phyloP scores from a whole-genome alignment of 2,329 filamentous ascomycete genomes.

The Tolypocladium cylindrosporum region DNA sequence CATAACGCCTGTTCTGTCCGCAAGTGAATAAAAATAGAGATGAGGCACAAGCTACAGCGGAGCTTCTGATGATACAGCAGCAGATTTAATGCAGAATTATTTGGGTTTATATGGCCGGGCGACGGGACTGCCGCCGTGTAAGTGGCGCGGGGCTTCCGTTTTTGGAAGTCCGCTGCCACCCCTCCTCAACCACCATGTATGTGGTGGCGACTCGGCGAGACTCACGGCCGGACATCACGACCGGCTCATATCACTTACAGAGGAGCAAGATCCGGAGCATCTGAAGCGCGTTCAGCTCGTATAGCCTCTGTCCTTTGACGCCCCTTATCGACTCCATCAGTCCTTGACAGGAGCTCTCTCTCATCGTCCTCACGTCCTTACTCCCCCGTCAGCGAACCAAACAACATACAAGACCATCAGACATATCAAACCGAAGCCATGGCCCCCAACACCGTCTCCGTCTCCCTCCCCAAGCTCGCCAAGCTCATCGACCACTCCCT shows the following conservation, averaged over 20 bases:
- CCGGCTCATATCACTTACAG: not conserved
- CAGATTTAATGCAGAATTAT: not conserved
- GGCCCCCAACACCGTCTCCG: constrained; percentile 18
- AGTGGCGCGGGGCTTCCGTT: constrained; percentile 15
- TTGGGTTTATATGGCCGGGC: not conserved
- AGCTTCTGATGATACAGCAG: not conserved
- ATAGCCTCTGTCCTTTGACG: not conserved
- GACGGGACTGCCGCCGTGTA: not conserved
- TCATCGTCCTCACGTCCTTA: not conserved
- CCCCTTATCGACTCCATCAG: not conserved
- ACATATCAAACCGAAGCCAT: not conserved
- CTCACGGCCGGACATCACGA: not conserved
- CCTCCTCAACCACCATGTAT: not conserved
- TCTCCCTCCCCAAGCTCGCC: constrained; percentile 36
- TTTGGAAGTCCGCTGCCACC: constrained; percentile 17
- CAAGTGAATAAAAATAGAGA: not conserved
- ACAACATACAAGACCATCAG: not conserved
- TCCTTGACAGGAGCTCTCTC: not conserved
- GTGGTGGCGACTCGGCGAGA: not conserved
- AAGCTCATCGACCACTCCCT: constrained; percentile 52
- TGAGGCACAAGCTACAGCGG: not conserved
- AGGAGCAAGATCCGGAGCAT: not conserved
- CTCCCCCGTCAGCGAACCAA: not conserved
- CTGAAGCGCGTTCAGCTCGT: not conserved
- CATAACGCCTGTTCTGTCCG: constrained; percentile 1